Base-by-base conservation (phyloP, 768 basidiomycete species). In the Xanthoconium stramineum region DNA sequence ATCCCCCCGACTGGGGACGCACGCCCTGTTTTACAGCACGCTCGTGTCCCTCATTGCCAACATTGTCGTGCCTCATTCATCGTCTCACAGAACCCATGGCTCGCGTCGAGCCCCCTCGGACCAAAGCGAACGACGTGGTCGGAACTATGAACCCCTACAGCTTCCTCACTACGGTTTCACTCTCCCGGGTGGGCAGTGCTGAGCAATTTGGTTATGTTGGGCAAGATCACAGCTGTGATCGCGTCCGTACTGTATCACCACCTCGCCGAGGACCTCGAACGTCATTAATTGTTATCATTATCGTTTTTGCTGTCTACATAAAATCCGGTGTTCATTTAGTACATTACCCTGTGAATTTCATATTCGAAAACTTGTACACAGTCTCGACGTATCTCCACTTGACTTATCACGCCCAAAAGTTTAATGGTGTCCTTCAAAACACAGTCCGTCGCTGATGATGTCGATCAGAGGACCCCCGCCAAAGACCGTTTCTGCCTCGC, bases 391-490 rank as follows among this genome's bases (percentile, higher is more conserved):
- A 9, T 35, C 10, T 47, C 33, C 7, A 2, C 15, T 35, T 19
- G 33, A 3, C 20, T 45, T 30, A 20, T 19, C 4, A n/a, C 30
- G 19, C 12, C 11, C 33, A 7, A 11, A 20, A 8, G 33, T 9
- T 11, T n/a, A 3, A 47, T 12, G 19, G 19, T 12, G 2, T 24
- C 30, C 46, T 47, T 24, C 24, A 54, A 40, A 54, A 55, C 19
- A 55, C 47, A 20, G 54, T 55, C 54, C 54, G 14, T 55, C 91
- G 57, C 89, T 91, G 57, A 85, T 80, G 55, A 93, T 91, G 57
- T 91, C 90, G 63, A 94, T 89, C 2, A 91, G 91, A 0, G 91
- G 92, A 1, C 93, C 93, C 89, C 85, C 0, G 83, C 85, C 42
- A 78, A 75, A 0, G 86, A 88, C 6, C 95, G 75, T 69, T 83